Percentiles rank a stretch among this genome's conserved stretches.
These are phyloP conservation scores for Thelephora terrestris DNA, from an alignment of 1,284 basidiomycete genomes.

Conservation along the genomic window DNA sequence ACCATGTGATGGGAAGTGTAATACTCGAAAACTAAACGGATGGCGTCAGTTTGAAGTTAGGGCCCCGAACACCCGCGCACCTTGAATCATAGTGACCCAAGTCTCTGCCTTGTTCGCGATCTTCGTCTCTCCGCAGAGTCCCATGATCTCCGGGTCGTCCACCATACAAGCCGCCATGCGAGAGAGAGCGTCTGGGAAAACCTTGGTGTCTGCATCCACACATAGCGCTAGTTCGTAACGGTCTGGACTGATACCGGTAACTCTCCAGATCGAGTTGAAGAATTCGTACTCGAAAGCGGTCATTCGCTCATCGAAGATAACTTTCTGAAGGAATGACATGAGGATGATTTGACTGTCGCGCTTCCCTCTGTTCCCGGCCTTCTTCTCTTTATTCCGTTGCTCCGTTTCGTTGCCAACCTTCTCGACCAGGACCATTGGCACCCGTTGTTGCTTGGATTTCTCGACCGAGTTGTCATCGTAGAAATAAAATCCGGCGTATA, in stretches of 20 bases:
- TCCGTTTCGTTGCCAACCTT: slow-evolving; percentile 78
- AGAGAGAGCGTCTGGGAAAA: slow-evolving; percentile 89
- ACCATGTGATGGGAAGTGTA: slow-evolving; percentile 99
- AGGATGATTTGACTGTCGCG: slow-evolving; percentile 97
- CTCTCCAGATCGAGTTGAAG: slow-evolving; percentile 94
- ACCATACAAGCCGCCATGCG: slow-evolving; percentile 94
- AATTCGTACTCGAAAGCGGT: slow-evolving; percentile 99
- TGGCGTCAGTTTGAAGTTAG: slow-evolving; percentile 6
- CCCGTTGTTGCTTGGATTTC: slow-evolving; percentile 90
- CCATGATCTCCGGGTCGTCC: slow-evolving; percentile 96
- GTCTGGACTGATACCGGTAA: slow-evolving; percentile 93
- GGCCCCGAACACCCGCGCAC: slow-evolving; percentile 32
- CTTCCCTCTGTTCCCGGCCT: slow-evolving; percentile 98
- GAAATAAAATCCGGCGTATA: slow-evolving; percentile 95
- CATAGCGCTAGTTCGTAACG: slow-evolving; percentile 93
- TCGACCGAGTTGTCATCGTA: slow-evolving; percentile 94
- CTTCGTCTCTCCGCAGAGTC: slow-evolving; percentile 97
- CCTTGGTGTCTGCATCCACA: slow-evolving; percentile 98
- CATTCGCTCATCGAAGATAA: slow-evolving; percentile 99
- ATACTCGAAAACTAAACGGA: slow-evolving; percentile 83
- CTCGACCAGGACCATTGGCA: slow-evolving; percentile 91
- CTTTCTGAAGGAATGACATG: slow-evolving; percentile 97
- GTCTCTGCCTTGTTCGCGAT: slow-evolving; percentile 98
- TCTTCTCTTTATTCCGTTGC: slow-evolving; percentile 77
- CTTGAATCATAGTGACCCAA: slow-evolving; percentile 99